Base-by-base conservation (phyloP, 371 early-diverging fungal genomes). In the Syncephalis plumigaleata region DNA sequence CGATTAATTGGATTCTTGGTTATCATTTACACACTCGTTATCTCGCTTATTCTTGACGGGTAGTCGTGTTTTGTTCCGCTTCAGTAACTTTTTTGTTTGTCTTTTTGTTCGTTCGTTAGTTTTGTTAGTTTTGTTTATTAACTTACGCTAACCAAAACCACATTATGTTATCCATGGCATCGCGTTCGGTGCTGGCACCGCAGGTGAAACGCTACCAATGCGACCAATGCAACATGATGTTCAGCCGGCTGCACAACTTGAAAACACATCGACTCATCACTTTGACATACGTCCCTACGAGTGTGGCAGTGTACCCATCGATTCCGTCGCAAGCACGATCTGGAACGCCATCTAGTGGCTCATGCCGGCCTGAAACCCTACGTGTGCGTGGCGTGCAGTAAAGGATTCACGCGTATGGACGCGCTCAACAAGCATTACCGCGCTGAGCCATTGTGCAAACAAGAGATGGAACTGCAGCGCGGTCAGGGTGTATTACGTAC, bases 351-450 rank as follows among this genome's bases (percentile, higher is more conserved):
- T 20, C 21, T 22, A 11, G 24, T 18, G 24, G 13, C 24, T 13
- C 43, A 43, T 20, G 24, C 43, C 43, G 43, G 43, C 16, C 22
- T 22, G 4, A 9, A 20, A 3, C 43, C 43, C 3, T 43, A 43
- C 11, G 24, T 22, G 22, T 43, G 43, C 20, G 43, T 43, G 13
- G 18, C 18, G 13, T 43, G 43, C 24, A 18, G 13, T 22, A 24
- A 43, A 43, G 43, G 43, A 22, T 43, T 43, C 43, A 43, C 43
- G 11, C 18, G 43, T 13, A 24, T 43, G 9, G 43, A 43, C 43
- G 43, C 43, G 2, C 43, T 18, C 22, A 18, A 43, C 22, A 18
- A 24, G 9, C 43, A 43, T 43, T 43, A 43, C 11, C 17, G 43
- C 16, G 40, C 40, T 21, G 40, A 40, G 40, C 40, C 31, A 4